These are phyloP conservation scores for Apophysomyces elegans DNA, from an alignment of 371 early-diverging fungal genomes.

Conservation along the genomic window DNA sequence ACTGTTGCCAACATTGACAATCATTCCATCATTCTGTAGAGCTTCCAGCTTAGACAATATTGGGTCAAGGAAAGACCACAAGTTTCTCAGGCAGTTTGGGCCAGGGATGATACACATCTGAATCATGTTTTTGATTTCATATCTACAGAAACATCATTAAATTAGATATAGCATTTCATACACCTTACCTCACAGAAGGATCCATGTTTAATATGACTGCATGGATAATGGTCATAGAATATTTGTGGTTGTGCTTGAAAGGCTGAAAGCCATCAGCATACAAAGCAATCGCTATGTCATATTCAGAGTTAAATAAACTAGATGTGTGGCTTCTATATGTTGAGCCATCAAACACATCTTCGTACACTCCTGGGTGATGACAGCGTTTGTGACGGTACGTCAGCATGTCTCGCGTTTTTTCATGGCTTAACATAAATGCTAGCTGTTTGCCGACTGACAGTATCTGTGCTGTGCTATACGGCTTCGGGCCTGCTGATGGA, in stretches of 20 bases:
- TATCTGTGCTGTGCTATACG: no score
- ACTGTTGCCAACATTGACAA: neutral
- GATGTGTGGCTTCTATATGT: neutral
- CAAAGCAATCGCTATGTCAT: neutral
- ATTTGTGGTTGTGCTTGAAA: neutral
- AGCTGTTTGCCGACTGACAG: no score
- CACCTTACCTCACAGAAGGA: neutral
- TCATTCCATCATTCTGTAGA: neutral
- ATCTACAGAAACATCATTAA: neutral
- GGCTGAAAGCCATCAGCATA: neutral
- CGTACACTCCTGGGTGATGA: no score
- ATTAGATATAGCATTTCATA: neutral
- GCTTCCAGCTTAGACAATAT: neutral
- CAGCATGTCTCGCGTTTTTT: no score
- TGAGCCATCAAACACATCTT: conserved; percentile 2
- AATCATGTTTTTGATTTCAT: neutral
- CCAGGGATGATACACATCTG: conserved; percentile 1
- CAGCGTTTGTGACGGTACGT: no score
- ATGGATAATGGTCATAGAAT: neutral
- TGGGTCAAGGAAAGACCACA: neutral
- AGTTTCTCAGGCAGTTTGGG: neutral
- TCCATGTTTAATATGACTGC: neutral
- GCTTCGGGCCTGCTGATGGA: no score
- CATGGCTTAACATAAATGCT: no score
- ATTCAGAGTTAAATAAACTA: neutral